Evolutionary conservation across 805 yeast species (phyloP).

Genomic region (Candida odintsovae): DNA sequence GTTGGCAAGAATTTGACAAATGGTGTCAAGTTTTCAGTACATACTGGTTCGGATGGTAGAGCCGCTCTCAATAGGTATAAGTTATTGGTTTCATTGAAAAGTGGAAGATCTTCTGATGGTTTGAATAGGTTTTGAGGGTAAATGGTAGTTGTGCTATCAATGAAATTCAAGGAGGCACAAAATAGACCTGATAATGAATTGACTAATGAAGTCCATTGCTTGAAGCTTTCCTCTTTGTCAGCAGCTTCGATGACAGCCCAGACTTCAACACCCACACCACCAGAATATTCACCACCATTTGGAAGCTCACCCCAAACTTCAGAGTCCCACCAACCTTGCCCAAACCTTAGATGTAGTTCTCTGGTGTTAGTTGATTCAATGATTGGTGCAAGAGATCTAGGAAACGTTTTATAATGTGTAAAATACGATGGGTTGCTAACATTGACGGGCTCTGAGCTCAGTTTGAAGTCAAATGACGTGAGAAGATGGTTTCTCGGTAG

Average conservation of each 20-base stretch:
- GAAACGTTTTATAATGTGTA: slow-evolving; percentile 64
- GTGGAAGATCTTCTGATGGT: slow-evolving; percentile 22
- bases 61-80: slow-evolving; percentile 72
- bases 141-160: slow-evolving; percentile 75
- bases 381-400: slow-evolving; percentile 75
- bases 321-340: slow-evolving; percentile 95
- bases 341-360: slow-evolving; percentile 77
- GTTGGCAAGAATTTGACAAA: slow-evolving; percentile 87
- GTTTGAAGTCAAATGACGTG: slow-evolving; percentile 64
- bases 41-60: slow-evolving; percentile 89
- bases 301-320: slow-evolving; percentile 85
- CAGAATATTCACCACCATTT: slow-evolving; percentile 59
- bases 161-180: slow-evolving; percentile 90
- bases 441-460: slow-evolving; percentile 44
- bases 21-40: slow-evolving; percentile 96
- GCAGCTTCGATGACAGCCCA: slow-evolving; percentile 80
- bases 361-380: slow-evolving; percentile 59
- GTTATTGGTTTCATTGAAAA: slow-evolving; percentile 28
- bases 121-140: slow-evolving; percentile 42
- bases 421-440: slow-evolving; percentile 18
- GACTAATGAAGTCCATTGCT: slow-evolving; percentile 65
- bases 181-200: slow-evolving; percentile 83
- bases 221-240: slow-evolving; percentile 45
- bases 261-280: slow-evolving; percentile 94
- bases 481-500: slow-evolving; percentile 66